These are phyloP conservation scores for Gynostemma pentaphyllum DNA, from an alignment of 306 rosid genomes.

Conservation along the genomic window DNA sequence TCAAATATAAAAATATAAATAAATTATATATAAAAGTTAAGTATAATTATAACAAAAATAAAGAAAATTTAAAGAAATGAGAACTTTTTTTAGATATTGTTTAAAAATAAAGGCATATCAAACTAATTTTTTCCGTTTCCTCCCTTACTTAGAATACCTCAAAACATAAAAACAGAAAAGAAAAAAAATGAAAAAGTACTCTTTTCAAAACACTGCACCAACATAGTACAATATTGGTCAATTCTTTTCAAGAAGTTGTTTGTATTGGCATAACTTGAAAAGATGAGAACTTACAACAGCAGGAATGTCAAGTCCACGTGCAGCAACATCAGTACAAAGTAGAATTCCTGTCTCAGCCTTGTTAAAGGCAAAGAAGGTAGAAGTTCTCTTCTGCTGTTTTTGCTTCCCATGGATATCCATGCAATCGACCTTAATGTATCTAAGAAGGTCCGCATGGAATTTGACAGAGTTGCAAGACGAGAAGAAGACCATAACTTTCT, in stretches of 20 bases:
- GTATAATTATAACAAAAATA: too few species aligned
- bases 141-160: too few species aligned
- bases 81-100: too few species aligned
- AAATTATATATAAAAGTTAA: too few species aligned
- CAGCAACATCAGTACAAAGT: conserved; percentile 97
- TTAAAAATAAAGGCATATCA: too few species aligned
- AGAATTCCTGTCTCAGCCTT: conserved; percentile 85
- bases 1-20: too few species aligned
- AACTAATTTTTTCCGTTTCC: too few species aligned
- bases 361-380: conserved; percentile 62
- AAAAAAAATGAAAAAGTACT: too few species aligned
- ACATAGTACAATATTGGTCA: background rate
- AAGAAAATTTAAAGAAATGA: too few species aligned
- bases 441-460: conserved; percentile 79
- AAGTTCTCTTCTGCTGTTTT: conserved; percentile 77
- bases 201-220: too few species aligned
- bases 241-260: background rate
- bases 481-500: conserved; percentile 96
- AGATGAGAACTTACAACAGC: conserved; percentile 41
- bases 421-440: conserved; percentile 56
- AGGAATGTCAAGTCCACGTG: conserved; percentile 91
- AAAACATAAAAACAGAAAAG: too few species aligned
- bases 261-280: background rate
- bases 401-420: conserved; percentile 86
- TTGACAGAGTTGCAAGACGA: conserved; percentile 91